Conservation (phyloP, 495 filamentous ascomycete genomes). For the Astrothelium macrocarpum region DNA sequence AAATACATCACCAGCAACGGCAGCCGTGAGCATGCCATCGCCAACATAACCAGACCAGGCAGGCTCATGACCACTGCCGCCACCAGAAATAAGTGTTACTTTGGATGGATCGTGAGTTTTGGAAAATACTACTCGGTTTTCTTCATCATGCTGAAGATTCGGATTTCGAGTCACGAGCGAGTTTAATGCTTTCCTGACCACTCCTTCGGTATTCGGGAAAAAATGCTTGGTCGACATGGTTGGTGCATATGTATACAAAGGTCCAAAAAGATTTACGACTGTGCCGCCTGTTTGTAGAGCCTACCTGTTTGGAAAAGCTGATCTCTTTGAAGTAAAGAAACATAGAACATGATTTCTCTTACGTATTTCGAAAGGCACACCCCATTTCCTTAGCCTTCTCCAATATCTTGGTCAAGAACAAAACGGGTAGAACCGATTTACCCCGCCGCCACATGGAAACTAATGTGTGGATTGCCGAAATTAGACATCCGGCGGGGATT, state of each 20-base stretch:
- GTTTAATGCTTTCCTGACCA: conserved; percentile 47
- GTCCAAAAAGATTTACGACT: neutral
- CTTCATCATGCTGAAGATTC: conserved; percentile 45
- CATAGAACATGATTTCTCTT: neutral
- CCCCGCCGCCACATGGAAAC: neutral
- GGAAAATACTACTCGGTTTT: conserved; percentile 49
- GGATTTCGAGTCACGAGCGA: conserved; percentile 49
- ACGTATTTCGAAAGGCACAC: too few species aligned
- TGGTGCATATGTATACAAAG: neutral
- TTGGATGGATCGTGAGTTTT: conserved; percentile 40
- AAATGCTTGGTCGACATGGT: conserved; percentile 33
- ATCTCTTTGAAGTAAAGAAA: neutral
- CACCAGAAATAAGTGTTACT: conserved; percentile 51
- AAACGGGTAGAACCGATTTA: neutral
- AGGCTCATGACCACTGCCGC: conserved; percentile 54
- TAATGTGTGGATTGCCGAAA: neutral
- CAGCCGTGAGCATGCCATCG: conserved; percentile 49
- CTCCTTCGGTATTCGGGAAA: conserved; percentile 28
- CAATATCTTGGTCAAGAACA: too few species aligned
- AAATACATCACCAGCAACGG: conserved; percentile 53
- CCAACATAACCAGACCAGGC: conserved; percentile 57
- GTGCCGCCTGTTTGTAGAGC: too few species aligned
- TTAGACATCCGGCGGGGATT: neutral
- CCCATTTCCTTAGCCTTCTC: too few species aligned
- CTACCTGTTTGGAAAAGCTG: neutral